Base-by-base conservation (phyloP, 2,329 filamentous ascomycete genomes). In the Colletotrichum navitas region DNA sequence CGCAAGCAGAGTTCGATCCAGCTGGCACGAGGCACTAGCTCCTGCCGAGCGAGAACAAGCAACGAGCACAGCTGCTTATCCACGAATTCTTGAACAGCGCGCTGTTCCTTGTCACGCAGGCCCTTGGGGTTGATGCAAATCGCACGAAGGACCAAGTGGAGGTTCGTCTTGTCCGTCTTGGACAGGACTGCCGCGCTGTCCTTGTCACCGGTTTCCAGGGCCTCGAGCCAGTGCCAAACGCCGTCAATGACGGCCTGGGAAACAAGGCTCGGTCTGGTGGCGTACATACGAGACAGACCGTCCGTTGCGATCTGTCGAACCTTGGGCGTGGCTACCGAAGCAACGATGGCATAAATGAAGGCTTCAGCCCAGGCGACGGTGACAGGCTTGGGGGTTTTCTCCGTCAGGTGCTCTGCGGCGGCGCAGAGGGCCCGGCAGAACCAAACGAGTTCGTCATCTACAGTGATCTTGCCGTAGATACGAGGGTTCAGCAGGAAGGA, bases 1-100 rank as follows among this genome's bases (percentile, higher is more conserved):
- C 90, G 90, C 66, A 98, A 86, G 77, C 94, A 97, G 3, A 94
- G 83, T 52, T 96, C 92, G 77, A 99, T 98, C 97, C 97, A 99
- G 73, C 89, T 93, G 26, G 91, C 87, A 71, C 89, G 89, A 0
- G 94, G 92, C 70, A 98, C 88, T 45, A 99, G 83, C 71, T 95
- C 91, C 26, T 90, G 86, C 32, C 94, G 92, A 67, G 93, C 92
- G 34, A 99, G 85, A 24, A 97, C 90, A 24, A 97, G 84, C 5
- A 98, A 83, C 7, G 89, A 88, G 74, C 94, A 89, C 76, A 97
- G 90, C 79, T 97, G 94, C 32, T 83, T 81, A 75, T 93, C 89
- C 16, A 72, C 47, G 11, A 49, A 21, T n/a, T 61, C 59, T 26
- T 32, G 59, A 5, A 64, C 54, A 41, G 59, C 24, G 11, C 95